A percentile compares a stretch with the other conserved stretches of the same genome.
Conservation (phyloP, 345 rosid genomes). For the Eucalyptus cladocalyx region DNA sequence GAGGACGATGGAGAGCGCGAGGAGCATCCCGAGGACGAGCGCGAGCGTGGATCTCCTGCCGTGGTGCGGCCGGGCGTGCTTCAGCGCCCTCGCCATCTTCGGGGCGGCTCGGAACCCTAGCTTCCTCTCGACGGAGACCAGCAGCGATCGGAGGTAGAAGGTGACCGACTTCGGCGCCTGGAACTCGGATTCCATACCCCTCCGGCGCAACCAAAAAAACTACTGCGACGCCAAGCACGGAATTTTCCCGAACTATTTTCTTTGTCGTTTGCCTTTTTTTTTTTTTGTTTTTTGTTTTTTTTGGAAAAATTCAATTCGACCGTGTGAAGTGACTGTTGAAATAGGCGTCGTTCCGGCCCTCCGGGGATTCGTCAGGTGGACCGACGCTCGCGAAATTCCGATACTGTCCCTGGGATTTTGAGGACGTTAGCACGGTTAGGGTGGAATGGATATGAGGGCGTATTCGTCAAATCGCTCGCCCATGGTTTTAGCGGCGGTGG, state of each 20-base stretch:
- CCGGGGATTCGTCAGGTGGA: neutral
- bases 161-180: neutral
- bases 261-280: neutral
- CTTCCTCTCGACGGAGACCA: neutral
- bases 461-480: neutral
- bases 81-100: constrained; percentile 45
- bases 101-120: constrained; percentile 5
- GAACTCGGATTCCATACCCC: neutral
- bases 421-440: neutral
- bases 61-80: constrained; percentile 49
- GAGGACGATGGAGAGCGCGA: constrained; percentile 53
- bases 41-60: constrained; percentile 48
- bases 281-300: neutral
- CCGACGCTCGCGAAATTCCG: neutral
- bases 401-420: neutral
- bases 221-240: neutral
- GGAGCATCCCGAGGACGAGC: constrained; percentile 43
- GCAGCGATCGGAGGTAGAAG: neutral
- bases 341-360: neutral
- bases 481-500: neutral
- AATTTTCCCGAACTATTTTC: neutral
- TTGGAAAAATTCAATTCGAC: neutral
- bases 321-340: neutral
- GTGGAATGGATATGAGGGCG: neutral
- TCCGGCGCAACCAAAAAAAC: neutral